Evolutionary conservation across 768 basidiomycete species (phyloP), one percentile per base, ranked within the genome.

Genomic region (Amanita inopinata): DNA sequence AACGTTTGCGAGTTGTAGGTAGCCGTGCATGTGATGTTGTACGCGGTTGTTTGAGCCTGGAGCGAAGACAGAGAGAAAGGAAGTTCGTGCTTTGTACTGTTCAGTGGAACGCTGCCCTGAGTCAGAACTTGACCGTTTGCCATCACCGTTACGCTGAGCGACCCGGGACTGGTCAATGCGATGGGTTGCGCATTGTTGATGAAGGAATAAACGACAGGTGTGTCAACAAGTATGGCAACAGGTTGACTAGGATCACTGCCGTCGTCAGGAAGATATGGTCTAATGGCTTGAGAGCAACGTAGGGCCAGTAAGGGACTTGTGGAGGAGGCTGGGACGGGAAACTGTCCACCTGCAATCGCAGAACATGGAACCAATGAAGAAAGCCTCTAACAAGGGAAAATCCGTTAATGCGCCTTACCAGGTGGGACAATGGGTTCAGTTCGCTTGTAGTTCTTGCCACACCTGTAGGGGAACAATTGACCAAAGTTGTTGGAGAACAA

Each of bases 191-290:
- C 71, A 31, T 70, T 70, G 17, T 62, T 53, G 12, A 79, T 67
- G 19, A 66, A 47, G 11, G 63, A 62, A 51, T 67, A 66, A 1
- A 68, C 69, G 22, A 81, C 55, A 1, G 69, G 69, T 0, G 75
- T 56, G 35, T 80, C 76, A 25, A 80, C 60, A 25, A 80, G 56
- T 40, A 80, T 62, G 11, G 66, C 61, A 11, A 68, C 62, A 2
- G 65, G 59, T 11, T 51, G 50, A 14, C 8, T 9, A 9, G 54
- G 36, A 24, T 56, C 33, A 50, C 48, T 34, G 3, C 59, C 58
- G 46, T 79, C 76, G 49, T 71, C 75, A 9, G 70, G 68, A 15
- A 80, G 68, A 53, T 78, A 81, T 1, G 79, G 79, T 5, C 71
- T 66, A 17, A 79, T 68, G 2, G 74, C 71, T 18, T 75, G 76